A percentile compares a stretch with the other conserved stretches of the same genome.
Conservation (phyloP, 805 yeast genomes). For the Metschnikowia gruessii region DNA sequence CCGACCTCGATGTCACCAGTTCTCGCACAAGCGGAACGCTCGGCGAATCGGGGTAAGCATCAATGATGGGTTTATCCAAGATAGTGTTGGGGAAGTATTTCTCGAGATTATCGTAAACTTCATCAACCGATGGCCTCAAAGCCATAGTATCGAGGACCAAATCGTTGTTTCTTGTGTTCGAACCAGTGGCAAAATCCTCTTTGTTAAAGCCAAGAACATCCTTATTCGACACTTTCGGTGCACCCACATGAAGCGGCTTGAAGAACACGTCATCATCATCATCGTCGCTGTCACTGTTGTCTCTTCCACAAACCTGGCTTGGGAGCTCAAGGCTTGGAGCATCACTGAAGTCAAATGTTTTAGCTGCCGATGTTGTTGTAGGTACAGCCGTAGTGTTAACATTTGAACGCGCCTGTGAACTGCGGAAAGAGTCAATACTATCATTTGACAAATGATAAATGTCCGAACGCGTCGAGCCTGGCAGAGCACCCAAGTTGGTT, state of each 20-base stretch:
- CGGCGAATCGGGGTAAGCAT: constrained; percentile 63
- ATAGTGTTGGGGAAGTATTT: constrained; percentile 89
- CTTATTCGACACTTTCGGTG: not conserved
- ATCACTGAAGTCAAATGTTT: constrained; percentile 67
- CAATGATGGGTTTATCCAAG: constrained; percentile 84
- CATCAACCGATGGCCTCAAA: constrained; percentile 93
- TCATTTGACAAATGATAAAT: constrained; percentile 11
- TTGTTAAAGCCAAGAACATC: not conserved
- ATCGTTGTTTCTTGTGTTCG: not conserved
- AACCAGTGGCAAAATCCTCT: not conserved
- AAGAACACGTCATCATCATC: constrained; percentile 17
- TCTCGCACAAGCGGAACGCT: constrained; percentile 8
- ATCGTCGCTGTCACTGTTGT: constrained; percentile 11
- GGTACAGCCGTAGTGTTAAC: constrained; percentile 20
- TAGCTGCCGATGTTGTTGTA: constrained; percentile 37
- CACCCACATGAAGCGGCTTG: constrained; percentile 6
- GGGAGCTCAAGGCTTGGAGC: constrained; percentile 45
- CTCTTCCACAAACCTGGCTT: constrained; percentile 2
- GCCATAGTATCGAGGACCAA: constrained; percentile 38
- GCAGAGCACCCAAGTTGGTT: constrained; percentile 8
- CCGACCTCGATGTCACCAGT: constrained; percentile 23
- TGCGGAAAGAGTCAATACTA: constrained; percentile 13
- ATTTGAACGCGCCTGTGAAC: constrained; percentile 7
- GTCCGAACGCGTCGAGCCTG: constrained; percentile 8
- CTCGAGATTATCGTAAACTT: constrained; percentile 86